Conservation (phyloP, 495 filamentous ascomycete species). For the Penicillium taxi region DNA sequence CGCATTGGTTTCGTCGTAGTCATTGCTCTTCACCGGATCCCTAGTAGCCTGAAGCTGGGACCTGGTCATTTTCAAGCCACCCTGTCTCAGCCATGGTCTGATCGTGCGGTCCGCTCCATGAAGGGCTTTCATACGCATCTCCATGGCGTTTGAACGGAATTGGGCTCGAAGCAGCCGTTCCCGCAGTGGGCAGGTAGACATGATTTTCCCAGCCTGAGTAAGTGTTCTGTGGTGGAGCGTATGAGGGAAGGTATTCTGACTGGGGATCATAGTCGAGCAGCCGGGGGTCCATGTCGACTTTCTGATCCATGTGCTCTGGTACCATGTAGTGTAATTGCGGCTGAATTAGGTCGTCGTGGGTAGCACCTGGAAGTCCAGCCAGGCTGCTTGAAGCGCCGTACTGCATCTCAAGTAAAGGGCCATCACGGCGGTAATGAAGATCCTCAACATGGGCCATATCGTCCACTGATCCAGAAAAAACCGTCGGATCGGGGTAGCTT, state of each 20-base stretch:
- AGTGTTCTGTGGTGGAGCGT: neutral
- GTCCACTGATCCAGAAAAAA: too few species aligned
- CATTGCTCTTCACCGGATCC: neutral
- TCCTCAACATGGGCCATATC: slow-evolving; percentile 24
- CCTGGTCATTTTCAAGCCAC: slow-evolving; percentile 2
- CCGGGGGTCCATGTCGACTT: slow-evolving; percentile 40
- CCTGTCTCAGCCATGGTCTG: slow-evolving; percentile 6
- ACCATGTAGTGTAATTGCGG: slow-evolving; percentile 19
- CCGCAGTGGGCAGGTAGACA: slow-evolving; percentile 3
- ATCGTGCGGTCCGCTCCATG: slow-evolving; percentile 6
- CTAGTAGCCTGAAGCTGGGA: neutral
- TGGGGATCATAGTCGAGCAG: slow-evolving; percentile 27
- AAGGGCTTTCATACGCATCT: slow-evolving; percentile 8
- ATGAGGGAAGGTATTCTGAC: slow-evolving; percentile 3
- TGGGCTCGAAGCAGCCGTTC: slow-evolving; percentile 4
- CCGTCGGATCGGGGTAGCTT: slow-evolving; percentile 53
- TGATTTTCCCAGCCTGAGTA: slow-evolving; percentile 6
- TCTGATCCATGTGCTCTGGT: slow-evolving; percentile 8
- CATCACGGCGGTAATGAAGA: slow-evolving; percentile 17
- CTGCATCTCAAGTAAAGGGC: slow-evolving; percentile 25
- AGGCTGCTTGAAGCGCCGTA: slow-evolving; percentile 29
- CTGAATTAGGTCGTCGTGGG: slow-evolving; percentile 47
- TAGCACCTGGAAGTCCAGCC: slow-evolving; percentile 46
- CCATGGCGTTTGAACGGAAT: slow-evolving; percentile 2
- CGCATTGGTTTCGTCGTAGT: too few species aligned